These are phyloP conservation scores for Aspergillus floridensis DNA, from an alignment of 2,329 filamentous ascomycete genomes.

Conservation along the genomic window DNA sequence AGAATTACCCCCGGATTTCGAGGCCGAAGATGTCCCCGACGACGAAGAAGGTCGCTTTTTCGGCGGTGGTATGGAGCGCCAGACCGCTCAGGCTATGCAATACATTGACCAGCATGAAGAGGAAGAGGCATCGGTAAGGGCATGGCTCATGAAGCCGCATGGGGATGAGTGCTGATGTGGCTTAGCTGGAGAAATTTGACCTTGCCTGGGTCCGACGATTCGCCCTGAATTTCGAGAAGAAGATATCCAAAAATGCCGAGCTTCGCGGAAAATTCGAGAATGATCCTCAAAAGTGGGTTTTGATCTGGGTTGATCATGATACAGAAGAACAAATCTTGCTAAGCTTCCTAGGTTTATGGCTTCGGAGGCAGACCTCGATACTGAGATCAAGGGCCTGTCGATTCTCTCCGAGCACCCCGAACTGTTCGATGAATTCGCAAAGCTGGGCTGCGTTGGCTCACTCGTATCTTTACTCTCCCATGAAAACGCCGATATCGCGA, in stretches of 20 bases:
- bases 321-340: conserved; percentile 12
- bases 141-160: background rate
- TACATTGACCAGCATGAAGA: conserved; percentile 72
- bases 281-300: conserved; percentile 66
- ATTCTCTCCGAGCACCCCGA: conserved; percentile 83
- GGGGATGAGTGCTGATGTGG: conserved; percentile 21
- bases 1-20: conserved; percentile 56
- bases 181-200: conserved; percentile 72
- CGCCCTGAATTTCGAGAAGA: conserved; percentile 81
- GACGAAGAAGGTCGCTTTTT: conserved; percentile 96
- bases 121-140: conserved; percentile 46
- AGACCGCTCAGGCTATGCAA: conserved; percentile 80
- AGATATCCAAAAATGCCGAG: conserved; percentile 86
- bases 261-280: conserved; percentile 79
- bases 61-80: conserved; percentile 78
- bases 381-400: conserved; percentile 80
- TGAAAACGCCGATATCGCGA: conserved; percentile 96
- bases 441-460: conserved; percentile 68
- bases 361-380: conserved; percentile 84
- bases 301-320: background rate
- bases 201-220: conserved; percentile 76
- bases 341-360: conserved; percentile 61
- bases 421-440: conserved; percentile 76
- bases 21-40: conserved; percentile 60
- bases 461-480: conserved; percentile 82